These are phyloP conservation scores for Phytophthora litchii DNA, from an alignment of 352 stramenopile genomes.

Conservation along the genomic window DNA sequence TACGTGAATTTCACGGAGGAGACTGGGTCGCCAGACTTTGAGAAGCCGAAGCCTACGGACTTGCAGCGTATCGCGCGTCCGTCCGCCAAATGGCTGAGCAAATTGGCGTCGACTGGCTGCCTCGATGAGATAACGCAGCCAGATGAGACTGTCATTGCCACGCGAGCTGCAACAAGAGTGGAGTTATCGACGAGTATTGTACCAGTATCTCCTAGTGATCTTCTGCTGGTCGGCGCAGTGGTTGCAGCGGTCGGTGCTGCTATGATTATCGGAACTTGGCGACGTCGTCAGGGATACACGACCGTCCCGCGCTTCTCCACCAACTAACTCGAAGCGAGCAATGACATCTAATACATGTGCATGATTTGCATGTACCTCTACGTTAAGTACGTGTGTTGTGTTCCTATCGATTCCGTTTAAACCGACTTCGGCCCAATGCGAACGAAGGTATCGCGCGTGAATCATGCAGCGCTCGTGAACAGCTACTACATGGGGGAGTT, in stretches of 20 bases:
- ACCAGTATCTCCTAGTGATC: not conserved
- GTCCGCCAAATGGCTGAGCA: constrained; percentile 34
- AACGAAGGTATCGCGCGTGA: constrained; percentile 35
- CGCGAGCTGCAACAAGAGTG: constrained; percentile 7
- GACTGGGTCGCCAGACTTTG: constrained; percentile 14
- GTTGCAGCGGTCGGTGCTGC: constrained; percentile 4
- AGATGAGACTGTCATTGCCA: constrained; percentile 7
- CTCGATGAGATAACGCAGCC: constrained; percentile 9
- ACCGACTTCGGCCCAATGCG: too few species aligned
- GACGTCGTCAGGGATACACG: constrained; percentile 22
- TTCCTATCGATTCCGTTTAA: too few species aligned
- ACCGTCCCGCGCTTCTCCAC: constrained; percentile 14
- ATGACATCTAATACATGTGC: too few species aligned
- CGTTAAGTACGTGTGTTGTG: too few species aligned
- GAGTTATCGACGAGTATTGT: not conserved
- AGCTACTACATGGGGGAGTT: constrained; percentile 55
- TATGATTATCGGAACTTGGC: constrained; percentile 15
- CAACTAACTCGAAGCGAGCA: constrained; percentile 6
- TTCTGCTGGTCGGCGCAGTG: constrained; percentile 2
- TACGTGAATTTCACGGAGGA: constrained; percentile 40
- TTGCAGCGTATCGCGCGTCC: constrained; percentile 27
- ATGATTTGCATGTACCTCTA: too few species aligned
- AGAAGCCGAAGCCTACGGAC: constrained; percentile 6
- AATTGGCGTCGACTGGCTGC: constrained; percentile 32
- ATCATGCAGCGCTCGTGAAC: constrained; percentile 57